These are phyloP conservation scores for Pestalotiopsis sp. DNA, from an alignment of 2,329 filamentous ascomycete genomes.

Conservation along the genomic window DNA sequence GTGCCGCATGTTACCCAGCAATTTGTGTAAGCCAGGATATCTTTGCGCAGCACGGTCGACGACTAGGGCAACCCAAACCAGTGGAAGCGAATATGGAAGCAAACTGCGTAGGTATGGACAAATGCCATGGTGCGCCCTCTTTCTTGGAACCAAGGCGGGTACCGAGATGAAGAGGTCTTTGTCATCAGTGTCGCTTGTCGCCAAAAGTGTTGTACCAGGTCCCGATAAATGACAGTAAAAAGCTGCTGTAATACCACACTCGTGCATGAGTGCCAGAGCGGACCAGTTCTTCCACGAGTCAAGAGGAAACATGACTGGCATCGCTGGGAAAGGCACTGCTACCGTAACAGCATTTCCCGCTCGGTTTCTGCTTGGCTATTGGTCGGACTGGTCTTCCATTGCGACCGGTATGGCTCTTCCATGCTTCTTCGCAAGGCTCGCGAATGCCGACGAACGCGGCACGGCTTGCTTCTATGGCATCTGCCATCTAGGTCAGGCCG, in stretches of 20 bases:
- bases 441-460: neutral
- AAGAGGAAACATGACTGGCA: neutral
- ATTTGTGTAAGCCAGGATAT: neutral
- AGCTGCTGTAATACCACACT: neutral
- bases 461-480: neutral
- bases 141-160: neutral
- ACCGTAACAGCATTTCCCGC: neutral
- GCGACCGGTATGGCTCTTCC: neutral
- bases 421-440: neutral
- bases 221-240: neutral
- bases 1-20: conserved; percentile 6
- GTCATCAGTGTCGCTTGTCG: neutral
- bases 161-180: neutral
- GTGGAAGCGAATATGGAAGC: conserved; percentile 11
- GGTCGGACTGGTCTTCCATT: neutral
- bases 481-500: neutral
- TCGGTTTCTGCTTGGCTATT: neutral
- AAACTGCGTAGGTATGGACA: neutral
- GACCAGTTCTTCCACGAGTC: conserved; percentile 5
- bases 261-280: neutral
- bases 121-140: neutral
- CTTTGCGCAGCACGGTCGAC: neutral
- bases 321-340: neutral
- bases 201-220: neutral
- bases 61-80: conserved; percentile 3